A percentile compares a stretch with the other conserved stretches of the same genome.
phyloP scores from a whole-genome alignment of 31 red algal species.

The Endocladia muricata region DNA sequence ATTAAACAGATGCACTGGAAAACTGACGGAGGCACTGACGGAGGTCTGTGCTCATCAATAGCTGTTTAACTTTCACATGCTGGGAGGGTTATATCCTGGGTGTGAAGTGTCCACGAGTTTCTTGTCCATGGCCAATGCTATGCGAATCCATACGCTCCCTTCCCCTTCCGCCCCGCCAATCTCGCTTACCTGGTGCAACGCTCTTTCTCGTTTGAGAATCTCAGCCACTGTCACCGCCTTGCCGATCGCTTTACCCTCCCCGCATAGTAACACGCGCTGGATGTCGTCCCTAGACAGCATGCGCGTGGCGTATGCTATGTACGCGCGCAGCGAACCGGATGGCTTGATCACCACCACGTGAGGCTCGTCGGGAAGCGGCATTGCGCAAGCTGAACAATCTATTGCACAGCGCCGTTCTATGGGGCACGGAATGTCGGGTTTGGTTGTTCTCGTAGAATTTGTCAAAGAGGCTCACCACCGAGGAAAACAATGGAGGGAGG shows the following conservation, averaged over 20 bases:
- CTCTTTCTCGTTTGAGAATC: constrained; percentile 14
- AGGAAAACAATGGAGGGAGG: too few relatives aligned
- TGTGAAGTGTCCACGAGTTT: neutral
- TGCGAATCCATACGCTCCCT: neutral
- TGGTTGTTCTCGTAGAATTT: too few relatives aligned
- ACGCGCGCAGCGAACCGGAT: constrained; percentile 16
- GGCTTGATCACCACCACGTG: neutral
- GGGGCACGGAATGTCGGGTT: too few relatives aligned
- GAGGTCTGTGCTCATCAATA: too few relatives aligned
- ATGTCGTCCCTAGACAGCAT: neutral
- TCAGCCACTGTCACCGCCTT: constrained; percentile 39
- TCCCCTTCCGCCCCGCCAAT: neutral
- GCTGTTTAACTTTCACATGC: neutral
- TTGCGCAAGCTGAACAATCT: too few relatives aligned
- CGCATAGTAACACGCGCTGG: neutral
- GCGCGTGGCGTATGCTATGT: constrained; percentile 8
- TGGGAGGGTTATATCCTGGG: neutral
- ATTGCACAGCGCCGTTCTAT: too few relatives aligned
- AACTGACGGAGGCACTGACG: neutral
- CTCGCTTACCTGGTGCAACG: constrained; percentile 20
- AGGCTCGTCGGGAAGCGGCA: neutral
- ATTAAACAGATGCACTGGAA: neutral
- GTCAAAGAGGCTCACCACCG: too few relatives aligned
- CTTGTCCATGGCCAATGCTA: neutral
- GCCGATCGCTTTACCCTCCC: constrained; percentile 16